Base-by-base conservation (phyloP, 805 yeast genomes). In the Metschnikowia anglica region DNA sequence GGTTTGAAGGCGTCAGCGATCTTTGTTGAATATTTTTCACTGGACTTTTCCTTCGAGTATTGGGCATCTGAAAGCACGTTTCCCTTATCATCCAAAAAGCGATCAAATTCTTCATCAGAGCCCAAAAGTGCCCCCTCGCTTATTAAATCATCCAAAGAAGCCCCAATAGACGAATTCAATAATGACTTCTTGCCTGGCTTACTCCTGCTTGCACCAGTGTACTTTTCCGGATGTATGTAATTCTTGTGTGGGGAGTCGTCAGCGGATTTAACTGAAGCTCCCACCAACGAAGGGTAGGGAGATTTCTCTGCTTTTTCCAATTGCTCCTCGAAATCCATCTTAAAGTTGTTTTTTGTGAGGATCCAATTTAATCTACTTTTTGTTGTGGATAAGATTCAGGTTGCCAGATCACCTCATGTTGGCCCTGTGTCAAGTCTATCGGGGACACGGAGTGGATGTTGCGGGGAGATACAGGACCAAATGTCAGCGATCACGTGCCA, bases 11-110 rank as follows among this genome's bases (percentile, higher is more conserved):
- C 15, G 7, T 37, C 31, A 7, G 24, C 19, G 11, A 26, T 16
- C 15, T 25, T 25, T 12, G 15, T 32, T 17, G 28, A 8, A 10
- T 21, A 8, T 15, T 28, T 23, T 11, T 30, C 38, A 23, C n/a
- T 12, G 20, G 35, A n/a, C 42, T 17, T 34, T 17, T 37, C 39
- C 31, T 37, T 37, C 15, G 38, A 28, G 46, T 38, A 72, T 48
- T 68, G 60, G 18, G 73, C 76, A 36, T 69, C 74, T n/a, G 65
- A 66, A 52, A 73, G 79, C 36, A 80, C 65, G 37, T 73, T 68
- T 1, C 85, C 87, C 35, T 69, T 66, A 10, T 68, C 67, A 52
- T 80, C 84, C 54, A 81, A 60, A 36, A 77, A 66, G 16, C 66
- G 61, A 19, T 73, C 81, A 51, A 80, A 72, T 48, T 72, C 76